Evolutionary conservation across 768 basidiomycete genomes (phyloP), one percentile per base, ranked within the genome.

Genomic region (Mycena vitilis): DNA sequence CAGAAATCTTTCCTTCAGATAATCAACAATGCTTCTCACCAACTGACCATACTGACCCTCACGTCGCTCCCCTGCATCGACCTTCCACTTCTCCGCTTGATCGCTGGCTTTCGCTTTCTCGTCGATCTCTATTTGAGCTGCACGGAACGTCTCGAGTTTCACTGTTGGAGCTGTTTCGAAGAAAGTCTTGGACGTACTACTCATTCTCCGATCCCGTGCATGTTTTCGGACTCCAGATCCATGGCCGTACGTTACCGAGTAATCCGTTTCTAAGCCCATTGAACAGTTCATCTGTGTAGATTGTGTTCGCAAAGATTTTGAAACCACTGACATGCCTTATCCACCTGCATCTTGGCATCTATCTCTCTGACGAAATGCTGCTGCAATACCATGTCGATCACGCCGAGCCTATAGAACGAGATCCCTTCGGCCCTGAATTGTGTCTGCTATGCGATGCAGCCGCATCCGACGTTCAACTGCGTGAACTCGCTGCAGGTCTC

Each of bases 131-230:
- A 86, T 68, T 79, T 92, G 55, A 88, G 86, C 72, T 88, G 87
- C 66, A 85, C 87, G 7, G 89, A 90, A 68, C 83, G 88, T 45
- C 79, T 92, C 52, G 85, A 88, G 63, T 73, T 82, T 36, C 80
- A 78, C 58, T 93, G 91, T 75, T 88, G 87, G 83, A 72, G 74
- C 52, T 93, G 91, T 75, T 88, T 88, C 66, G 88, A 89, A 77
- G 90, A 91, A 49, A 88, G 86, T 55, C 79, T 87, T 30, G 82
- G 79, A 11, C 81, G 83, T 57, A 82, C 83, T 30, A 66, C 83
- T 4, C 90, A 92, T 76, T 93, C 91, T 9, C 91, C 91, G 0
- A 81, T 93, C 63, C 87, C 87, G 8, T 84, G 86, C 20, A 74
- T 83, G 34, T 89, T 82, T 71, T 61, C 75, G 18, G 79, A 82